phyloP scores from a whole-genome alignment of 257 asterid species.

The Solanum pennellii region DNA sequence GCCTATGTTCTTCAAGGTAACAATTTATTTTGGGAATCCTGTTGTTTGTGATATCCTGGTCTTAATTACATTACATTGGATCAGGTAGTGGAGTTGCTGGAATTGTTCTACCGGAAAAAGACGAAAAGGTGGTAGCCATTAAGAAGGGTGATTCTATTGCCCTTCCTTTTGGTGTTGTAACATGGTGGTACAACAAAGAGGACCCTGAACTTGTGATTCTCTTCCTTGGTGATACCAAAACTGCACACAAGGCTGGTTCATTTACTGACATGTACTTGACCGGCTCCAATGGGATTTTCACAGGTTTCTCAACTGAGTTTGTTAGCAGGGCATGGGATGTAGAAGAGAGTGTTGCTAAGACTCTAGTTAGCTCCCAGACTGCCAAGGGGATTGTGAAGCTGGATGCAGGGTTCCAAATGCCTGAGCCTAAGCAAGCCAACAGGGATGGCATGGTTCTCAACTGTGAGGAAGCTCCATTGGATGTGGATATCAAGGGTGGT shows the following conservation, averaged over 20 bases:
- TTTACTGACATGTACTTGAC: conserved; percentile 62
- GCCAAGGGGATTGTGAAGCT: conserved; percentile 50
- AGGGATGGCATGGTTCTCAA: conserved; percentile 54
- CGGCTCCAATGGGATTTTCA: conserved; percentile 67
- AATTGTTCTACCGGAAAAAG: conserved; percentile 72
- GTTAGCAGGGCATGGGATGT: conserved; percentile 59
- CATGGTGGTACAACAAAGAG: conserved; percentile 86
- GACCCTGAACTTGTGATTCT: conserved; percentile 61
- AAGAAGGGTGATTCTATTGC: conserved; percentile 85
- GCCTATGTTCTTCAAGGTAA: conserved; percentile 74
- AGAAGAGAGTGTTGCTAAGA: conserved; percentile 38
- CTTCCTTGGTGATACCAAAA: conserved; percentile 63
- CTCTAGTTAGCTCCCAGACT: conserved; percentile 44
- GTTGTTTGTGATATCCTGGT: background rate
- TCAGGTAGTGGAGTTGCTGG: conserved; percentile 77
- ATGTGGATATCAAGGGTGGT: conserved; percentile 54
- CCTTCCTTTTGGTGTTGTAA: conserved; percentile 75
- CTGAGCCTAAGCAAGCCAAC: conserved; percentile 46
- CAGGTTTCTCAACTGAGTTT: conserved; percentile 63
- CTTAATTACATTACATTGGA: too few relatives aligned
- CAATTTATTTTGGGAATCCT: background rate
- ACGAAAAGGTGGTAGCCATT: conserved; percentile 71
- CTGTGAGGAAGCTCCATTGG: conserved; percentile 62
- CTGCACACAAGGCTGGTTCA: conserved; percentile 50
- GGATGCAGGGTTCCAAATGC: conserved; percentile 33